Evolutionary conservation across 768 basidiomycete genomes (phyloP), one percentile per base, ranked within the genome.

Genomic region (Boletus rex-veris): DNA sequence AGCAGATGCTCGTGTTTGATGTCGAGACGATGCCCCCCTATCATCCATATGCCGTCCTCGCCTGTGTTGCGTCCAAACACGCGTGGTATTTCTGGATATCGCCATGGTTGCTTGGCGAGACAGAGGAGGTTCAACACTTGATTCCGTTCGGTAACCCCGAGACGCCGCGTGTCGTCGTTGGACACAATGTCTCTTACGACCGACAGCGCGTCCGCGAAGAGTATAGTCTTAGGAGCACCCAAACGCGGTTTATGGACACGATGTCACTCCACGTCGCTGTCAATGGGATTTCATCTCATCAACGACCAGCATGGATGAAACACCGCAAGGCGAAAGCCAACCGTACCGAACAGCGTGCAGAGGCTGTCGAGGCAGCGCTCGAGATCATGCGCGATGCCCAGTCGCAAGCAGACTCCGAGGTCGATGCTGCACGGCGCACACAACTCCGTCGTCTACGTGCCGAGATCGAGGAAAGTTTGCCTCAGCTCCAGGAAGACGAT

Each of bases 11-110:
- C 58, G 80, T 83, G 10, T 97, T 98, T 63, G 97, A 99, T 67
- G 90, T 98, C 50, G 95, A 99, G 72, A 93, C 91, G 0, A 80
- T 98, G 79, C 90, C 90, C 1, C 81, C 82, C 26, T 82, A 90
- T 64, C 81, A 89, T 45, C 85, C 85, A 2, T 92, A 83, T 65
- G 81, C 96, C 12, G 75, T 98, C 65, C 87, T 98, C 77, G 95
- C 97, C 1, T 87, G 85, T 55, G 95, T 95, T 4, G 90, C 82
- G 2, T 86, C 92, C 5, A 76, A 80, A 21, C 84, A 83, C 45
- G 87, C 84, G 1, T 98, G 97, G 96, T 99, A 98, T 65, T 82
- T 83, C 4, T 99, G 97, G 95, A 83, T 97, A 57, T 94, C 91
- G 0, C 97, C 97, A 0, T 96, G 93, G 93, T 71, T 97, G 10